Evolutionary conservation across 2,329 filamentous ascomycete genomes (phyloP).

Genomic region (Xylariales sp.): DNA sequence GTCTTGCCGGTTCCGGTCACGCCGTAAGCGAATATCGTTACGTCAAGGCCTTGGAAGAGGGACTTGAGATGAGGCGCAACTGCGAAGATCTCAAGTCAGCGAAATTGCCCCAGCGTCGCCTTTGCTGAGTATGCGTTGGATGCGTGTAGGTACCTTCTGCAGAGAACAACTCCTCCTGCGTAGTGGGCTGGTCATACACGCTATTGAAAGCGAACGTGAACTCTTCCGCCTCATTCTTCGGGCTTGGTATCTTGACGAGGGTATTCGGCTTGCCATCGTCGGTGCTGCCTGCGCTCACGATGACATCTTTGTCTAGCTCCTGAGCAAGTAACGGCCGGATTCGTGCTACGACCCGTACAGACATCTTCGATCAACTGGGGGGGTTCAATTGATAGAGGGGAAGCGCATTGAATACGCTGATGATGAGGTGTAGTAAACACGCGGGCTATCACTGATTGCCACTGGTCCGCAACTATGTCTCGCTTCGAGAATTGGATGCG

Average conservation of each 20-base stretch:
- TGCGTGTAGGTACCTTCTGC: conserved; percentile 65
- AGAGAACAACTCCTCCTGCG: conserved; percentile 85
- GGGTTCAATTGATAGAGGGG: background rate
- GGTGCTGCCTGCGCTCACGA: conserved; percentile 64
- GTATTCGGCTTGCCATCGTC: conserved; percentile 58
- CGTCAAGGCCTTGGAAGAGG: conserved; percentile 82
- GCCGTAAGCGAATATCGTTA: conserved; percentile 89
- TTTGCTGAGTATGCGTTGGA: conserved; percentile 5
- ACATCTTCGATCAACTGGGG: conserved; percentile 39
- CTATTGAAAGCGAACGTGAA: conserved; percentile 94
- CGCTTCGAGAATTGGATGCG: background rate
- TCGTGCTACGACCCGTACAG: conserved; percentile 82
- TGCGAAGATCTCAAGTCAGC: conserved; percentile 34
- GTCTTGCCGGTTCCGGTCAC: conserved; percentile 93
- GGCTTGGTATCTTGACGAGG: conserved; percentile 84
- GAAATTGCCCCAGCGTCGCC: background rate
- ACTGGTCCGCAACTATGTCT: background rate
- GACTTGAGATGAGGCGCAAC: conserved; percentile 88
- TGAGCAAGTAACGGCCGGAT: conserved; percentile 83
- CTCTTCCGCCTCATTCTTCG: conserved; percentile 85
- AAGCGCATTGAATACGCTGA: conserved; percentile 1
- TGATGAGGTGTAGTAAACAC: background rate
- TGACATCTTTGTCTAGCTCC: conserved; percentile 82
- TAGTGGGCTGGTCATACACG: conserved; percentile 76
- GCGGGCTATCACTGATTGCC: background rate